Conservation (phyloP, 2,329 filamentous ascomycete genomes). For the Venturia asperata region DNA sequence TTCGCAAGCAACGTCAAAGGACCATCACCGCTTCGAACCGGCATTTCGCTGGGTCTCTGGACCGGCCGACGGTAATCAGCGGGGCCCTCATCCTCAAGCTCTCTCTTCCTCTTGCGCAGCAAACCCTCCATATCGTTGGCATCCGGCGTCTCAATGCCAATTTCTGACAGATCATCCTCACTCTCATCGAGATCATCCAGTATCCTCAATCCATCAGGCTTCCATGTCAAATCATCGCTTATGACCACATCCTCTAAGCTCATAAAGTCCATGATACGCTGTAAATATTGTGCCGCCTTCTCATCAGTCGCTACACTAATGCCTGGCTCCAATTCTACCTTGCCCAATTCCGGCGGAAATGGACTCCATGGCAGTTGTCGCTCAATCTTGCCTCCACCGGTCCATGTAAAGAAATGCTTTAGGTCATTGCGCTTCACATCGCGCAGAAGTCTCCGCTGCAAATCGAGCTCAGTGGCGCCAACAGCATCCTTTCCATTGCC, state of each 20-base stretch:
- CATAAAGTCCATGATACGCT: conserved; percentile 32
- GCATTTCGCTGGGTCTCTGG: background rate
- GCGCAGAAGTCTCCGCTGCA: conserved; percentile 29
- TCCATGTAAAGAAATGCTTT: conserved; percentile 34
- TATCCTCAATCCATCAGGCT: conserved; percentile 41
- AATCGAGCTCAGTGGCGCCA: conserved; percentile 26
- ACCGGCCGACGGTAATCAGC: background rate
- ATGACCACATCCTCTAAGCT: conserved; percentile 31
- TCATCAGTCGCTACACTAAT: conserved; percentile 32
- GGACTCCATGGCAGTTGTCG: conserved; percentile 41
- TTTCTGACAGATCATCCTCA: conserved; percentile 31
- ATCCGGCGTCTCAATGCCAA: conserved; percentile 22
- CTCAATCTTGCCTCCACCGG: conserved; percentile 34
- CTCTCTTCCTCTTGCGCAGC: conserved; percentile 35
- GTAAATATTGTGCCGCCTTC: conserved; percentile 27
- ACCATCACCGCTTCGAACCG: conserved; percentile 6
- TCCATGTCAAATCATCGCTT: conserved; percentile 41
- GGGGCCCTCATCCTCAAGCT: conserved; percentile 23
- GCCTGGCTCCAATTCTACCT: conserved; percentile 33
- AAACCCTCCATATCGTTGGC: conserved; percentile 32
- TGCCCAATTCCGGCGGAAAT: conserved; percentile 37
- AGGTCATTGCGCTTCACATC: conserved; percentile 32
- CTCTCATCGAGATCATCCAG: conserved; percentile 34
- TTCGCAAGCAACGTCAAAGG: background rate
- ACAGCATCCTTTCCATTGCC: conserved; percentile 17